A percentile compares a stretch with the other conserved stretches of the same genome.
Conservation (phyloP, 1,139 yeast genomes). For the Pichia cactophila region DNA sequence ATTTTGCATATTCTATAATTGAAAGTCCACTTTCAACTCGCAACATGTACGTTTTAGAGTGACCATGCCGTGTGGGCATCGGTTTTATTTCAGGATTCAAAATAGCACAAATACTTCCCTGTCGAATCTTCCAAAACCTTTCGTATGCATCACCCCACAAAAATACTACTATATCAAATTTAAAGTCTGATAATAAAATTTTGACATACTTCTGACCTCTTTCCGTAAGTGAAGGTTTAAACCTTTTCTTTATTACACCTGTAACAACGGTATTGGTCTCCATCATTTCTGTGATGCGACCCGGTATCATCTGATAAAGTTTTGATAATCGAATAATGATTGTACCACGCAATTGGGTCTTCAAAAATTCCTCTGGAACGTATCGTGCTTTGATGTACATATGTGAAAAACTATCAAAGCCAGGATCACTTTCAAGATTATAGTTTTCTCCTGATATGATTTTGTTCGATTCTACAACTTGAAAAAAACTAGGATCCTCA, state of each 20-base stretch:
- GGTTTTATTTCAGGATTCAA: constrained; percentile 55
- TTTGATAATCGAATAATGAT: constrained; percentile 51
- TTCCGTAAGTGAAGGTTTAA: constrained; percentile 41
- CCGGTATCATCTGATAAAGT: constrained; percentile 56
- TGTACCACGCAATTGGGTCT: constrained; percentile 34
- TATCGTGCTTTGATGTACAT: constrained; percentile 39
- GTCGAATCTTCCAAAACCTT: constrained; percentile 60
- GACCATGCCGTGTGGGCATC: neutral
- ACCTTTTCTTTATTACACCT: constrained; percentile 59
- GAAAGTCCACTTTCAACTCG: constrained; percentile 46
- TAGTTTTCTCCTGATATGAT: constrained; percentile 1
- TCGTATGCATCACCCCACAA: constrained; percentile 50
- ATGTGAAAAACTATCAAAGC: constrained; percentile 24
- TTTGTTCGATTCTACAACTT: constrained; percentile 7
- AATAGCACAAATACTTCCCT: constrained; percentile 69
- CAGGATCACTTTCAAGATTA: constrained; percentile 9
- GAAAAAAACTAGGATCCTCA: constrained; percentile 5
- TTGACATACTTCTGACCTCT: constrained; percentile 50
- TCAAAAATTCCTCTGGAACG: constrained; percentile 31
- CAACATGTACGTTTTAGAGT: constrained; percentile 43
- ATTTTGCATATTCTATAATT: constrained; percentile 47
- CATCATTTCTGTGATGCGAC: constrained; percentile 59
- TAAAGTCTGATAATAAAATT: constrained; percentile 63
- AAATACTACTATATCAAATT: constrained; percentile 56
- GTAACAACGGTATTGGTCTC: constrained; percentile 69